A percentile compares a stretch with the other conserved stretches of the same genome.
Evolutionary conservation across 192 early-diverging fungal species (phyloP).

Genomic region (Backusella macrospora): DNA sequence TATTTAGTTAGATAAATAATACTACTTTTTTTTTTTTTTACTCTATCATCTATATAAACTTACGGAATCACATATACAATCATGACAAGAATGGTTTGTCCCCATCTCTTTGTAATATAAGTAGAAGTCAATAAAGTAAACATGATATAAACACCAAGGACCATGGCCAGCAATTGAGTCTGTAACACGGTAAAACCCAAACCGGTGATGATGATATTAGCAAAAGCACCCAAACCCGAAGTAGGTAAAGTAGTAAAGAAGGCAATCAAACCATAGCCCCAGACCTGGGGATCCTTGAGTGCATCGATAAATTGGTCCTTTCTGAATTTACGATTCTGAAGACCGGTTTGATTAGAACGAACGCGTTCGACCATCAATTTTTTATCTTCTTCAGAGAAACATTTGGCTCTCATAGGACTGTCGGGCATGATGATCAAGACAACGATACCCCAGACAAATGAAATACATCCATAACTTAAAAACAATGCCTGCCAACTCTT

Average conservation of each 20-base stretch:
- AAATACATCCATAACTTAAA: constrained; percentile 19
- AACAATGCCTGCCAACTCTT: constrained; percentile 32
- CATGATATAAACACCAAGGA: constrained; percentile 27
- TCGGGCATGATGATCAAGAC: constrained; percentile 24
- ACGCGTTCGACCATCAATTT: constrained; percentile 30
- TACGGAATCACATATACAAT: constrained; percentile 25
- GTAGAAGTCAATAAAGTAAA: constrained; percentile 13
- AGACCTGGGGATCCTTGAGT: constrained; percentile 5
- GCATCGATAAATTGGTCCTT: constrained; percentile 27
- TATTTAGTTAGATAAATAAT: not conserved
- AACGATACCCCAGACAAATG: constrained; percentile 13
- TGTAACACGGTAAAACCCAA: constrained; percentile 29
- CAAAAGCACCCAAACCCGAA: constrained; percentile 23
- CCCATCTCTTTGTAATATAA: constrained; percentile 20
- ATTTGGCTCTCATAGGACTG: constrained; percentile 31
- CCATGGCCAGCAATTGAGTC: constrained; percentile 28
- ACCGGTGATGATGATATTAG: constrained; percentile 26
- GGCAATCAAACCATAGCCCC: constrained; percentile 24
- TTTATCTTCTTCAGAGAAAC: constrained; percentile 27
- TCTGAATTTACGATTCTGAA: constrained; percentile 22
- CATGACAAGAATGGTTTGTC: constrained; percentile 23
- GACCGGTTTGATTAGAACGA: constrained; percentile 23
- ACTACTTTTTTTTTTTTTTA: not conserved
- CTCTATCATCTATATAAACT: not conserved
- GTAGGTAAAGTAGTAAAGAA: constrained; percentile 27